Base-by-base conservation (phyloP, 1,139 yeast genomes). In the Lodderomyces jiufengensis region DNA sequence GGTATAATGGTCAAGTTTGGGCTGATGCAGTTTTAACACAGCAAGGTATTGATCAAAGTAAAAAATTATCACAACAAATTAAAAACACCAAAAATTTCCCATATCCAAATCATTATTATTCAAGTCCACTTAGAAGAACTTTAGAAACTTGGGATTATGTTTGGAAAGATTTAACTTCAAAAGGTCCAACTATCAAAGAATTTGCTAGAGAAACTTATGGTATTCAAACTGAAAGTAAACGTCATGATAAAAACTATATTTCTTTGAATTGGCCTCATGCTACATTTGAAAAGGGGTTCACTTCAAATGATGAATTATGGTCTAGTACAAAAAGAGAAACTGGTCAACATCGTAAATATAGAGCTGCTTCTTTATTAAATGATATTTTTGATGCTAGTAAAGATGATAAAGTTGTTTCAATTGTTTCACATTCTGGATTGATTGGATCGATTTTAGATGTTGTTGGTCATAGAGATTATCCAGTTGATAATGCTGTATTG, bases 161-260 rank as follows among this genome's bases (percentile, higher is more conserved):
- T 0, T 64, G 69, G 69, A 40, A 41, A 1, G 39, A 50, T 29
- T 34, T 43, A 6, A 30, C 37, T 4, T 30, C 37, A n/a, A 18
- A 32, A 2, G 46, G 57, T 39, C 41, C 44, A 8, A 38, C 47
- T 1, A 52, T 66, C 15, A 62, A 60, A 32, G 72, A 66, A 39
- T 34, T 43, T 18, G 58, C 65, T 1, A 51, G 73, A 30, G 73
- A 66, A 40, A 59, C 65, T 3, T 66, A 63, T 43, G 73, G 73
- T 1, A 51, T 66, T 28, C 61, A 61, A 5, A 60, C 70, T 2
- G 59, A 56, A 31, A 63, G 69, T 41, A 48, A 55, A 41, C 55
- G 70, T 37, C 70, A 66, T 40, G 34, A 44, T 29, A 54, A 54
- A 37, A 37, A 47, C 7, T 63, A 57, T 33, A 55, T 66, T 14